Evolutionary conservation across 2,329 filamentous ascomycete genomes (phyloP).

Genomic region (Aspergillus spinulosporus): DNA sequence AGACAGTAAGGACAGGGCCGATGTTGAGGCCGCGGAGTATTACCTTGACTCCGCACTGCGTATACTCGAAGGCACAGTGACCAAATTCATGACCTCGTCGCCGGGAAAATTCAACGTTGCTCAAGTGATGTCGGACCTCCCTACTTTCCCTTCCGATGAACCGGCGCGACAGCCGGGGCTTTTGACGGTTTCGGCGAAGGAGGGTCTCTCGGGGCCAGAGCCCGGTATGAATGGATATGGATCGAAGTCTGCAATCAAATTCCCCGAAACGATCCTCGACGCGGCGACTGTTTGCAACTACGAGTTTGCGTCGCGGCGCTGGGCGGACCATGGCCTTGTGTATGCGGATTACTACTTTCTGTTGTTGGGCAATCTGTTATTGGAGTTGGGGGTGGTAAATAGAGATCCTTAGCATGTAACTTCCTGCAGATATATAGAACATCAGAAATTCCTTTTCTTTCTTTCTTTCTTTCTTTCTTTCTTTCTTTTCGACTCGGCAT

Average conservation of each 20-base stretch:
- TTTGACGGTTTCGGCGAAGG: background rate
- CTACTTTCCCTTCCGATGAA: background rate
- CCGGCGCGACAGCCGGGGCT: background rate
- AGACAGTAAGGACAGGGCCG: background rate
- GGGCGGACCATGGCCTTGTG: conserved; percentile 44
- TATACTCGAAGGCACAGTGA: conserved; percentile 14
- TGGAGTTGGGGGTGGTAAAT: conserved; percentile 25
- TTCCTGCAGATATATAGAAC: too few species aligned
- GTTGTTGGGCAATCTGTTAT: conserved; percentile 45
- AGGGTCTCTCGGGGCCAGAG: too few species aligned
- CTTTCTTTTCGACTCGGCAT: too few species aligned
- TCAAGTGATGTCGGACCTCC: background rate
- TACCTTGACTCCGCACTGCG: conserved; percentile 13
- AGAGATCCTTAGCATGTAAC: too few species aligned
- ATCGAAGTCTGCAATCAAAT: too few species aligned
- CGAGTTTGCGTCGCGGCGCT: conserved; percentile 41
- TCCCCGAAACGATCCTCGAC: conserved; percentile 46
- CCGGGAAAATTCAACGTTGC: conserved; percentile 5
- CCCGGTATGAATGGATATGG: too few species aligned
- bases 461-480: too few species aligned
- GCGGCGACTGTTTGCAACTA: conserved; percentile 47
- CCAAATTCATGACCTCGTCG: conserved; percentile 13
- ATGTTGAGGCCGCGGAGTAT: background rate
- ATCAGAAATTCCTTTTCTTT: too few species aligned
- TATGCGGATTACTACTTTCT: conserved; percentile 48